phyloP scores from a whole-genome alignment of 176 grass and related monocot genomes.

The Zea luxurians region DNA sequence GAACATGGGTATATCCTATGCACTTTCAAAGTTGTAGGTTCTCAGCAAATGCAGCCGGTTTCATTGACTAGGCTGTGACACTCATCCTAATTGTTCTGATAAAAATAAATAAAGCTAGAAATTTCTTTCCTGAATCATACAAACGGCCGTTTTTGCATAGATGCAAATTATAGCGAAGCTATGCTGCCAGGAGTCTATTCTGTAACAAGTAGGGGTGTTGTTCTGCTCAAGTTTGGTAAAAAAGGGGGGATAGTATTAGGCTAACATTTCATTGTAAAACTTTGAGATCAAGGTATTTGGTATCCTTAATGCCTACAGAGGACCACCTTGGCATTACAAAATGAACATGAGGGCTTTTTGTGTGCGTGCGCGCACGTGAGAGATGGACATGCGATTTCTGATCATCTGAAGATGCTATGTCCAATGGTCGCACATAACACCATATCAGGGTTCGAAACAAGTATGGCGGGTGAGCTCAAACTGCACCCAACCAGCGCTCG shows the following conservation, averaged over 20 bases:
- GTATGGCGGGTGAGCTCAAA: too few relatives aligned
- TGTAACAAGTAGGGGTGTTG: background rate
- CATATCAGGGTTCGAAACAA: too few relatives aligned
- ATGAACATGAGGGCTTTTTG: background rate
- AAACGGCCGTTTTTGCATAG: background rate
- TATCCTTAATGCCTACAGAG: background rate
- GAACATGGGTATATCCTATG: background rate
- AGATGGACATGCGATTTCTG: background rate
- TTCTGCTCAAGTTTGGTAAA: background rate
- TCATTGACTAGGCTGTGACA: background rate
- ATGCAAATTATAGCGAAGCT: background rate
- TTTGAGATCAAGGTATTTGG: background rate
- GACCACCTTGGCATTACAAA: background rate
- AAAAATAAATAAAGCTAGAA: background rate
- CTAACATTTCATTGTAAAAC: background rate
- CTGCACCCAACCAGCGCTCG: background rate
- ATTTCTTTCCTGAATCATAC: background rate
- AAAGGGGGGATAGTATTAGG: background rate
- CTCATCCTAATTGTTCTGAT: background rate
- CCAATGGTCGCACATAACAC: background rate
- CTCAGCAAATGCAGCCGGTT: background rate
- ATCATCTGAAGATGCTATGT: background rate
- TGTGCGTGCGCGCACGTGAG: background rate
- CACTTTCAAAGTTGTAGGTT: background rate
- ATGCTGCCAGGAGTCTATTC: background rate